Evolutionary conservation across 1,284 basidiomycete species (phyloP).

Genomic region (Trametes hirsuta): DNA sequence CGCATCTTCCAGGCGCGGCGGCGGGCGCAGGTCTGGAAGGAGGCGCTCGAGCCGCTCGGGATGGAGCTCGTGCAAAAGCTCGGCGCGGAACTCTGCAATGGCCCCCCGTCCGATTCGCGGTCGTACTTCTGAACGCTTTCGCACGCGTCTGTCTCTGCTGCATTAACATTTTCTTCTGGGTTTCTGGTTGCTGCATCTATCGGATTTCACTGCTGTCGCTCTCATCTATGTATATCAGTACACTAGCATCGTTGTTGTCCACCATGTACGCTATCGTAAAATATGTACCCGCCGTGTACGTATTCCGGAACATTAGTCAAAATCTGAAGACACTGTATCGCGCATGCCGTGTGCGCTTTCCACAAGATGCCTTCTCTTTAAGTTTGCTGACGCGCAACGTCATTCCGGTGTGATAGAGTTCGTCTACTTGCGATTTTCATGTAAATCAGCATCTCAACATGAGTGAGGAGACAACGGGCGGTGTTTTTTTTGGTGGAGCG

Average conservation of each 20-base stretch:
- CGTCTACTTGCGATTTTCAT: too few species aligned
- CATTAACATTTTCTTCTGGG: background rate
- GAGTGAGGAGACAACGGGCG: too few species aligned
- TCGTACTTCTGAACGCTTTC: conserved; percentile 1
- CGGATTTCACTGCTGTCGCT: background rate
- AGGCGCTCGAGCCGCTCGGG: conserved; percentile 67
- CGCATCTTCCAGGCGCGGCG: conserved; percentile 57
- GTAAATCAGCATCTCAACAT: too few species aligned
- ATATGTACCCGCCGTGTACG: background rate
- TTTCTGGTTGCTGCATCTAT: conserved; percentile 8
- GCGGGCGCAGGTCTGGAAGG: conserved; percentile 57
- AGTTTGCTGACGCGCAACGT: too few species aligned
- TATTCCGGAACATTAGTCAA: background rate
- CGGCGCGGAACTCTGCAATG: conserved; percentile 70
- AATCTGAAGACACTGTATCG: background rate
- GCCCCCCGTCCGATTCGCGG: conserved; percentile 44
- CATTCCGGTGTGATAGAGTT: too few species aligned
- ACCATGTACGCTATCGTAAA: conserved; percentile 5
- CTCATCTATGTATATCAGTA: conserved; percentile 12
- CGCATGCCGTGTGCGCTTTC: too few species aligned
- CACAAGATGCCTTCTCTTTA: too few species aligned
- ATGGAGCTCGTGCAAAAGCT: conserved; percentile 68
- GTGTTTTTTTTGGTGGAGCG: too few species aligned
- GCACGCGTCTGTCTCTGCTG: background rate
- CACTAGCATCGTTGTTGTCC: conserved; percentile 10